Percentiles rank a stretch among this genome's conserved stretches.
Evolutionary conservation across 345 rosid species (phyloP).

Genomic region (Noccaea caerulescens): DNA sequence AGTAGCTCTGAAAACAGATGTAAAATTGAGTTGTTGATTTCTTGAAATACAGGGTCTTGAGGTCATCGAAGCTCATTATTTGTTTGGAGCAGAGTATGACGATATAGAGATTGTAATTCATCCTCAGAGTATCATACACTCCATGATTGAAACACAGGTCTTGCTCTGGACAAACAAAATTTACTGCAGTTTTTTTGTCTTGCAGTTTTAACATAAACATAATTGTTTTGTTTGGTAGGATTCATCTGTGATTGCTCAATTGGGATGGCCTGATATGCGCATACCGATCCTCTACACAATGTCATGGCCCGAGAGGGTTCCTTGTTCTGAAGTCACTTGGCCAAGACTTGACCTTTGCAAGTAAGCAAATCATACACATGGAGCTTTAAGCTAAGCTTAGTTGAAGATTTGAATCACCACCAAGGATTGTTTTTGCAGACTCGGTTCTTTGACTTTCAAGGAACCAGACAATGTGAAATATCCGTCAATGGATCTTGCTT

Average conservation of each 20-base stretch:
- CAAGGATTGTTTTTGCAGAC: slow-evolving; percentile 53
- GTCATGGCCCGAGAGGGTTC: slow-evolving; percentile 96
- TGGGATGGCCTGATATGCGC: slow-evolving; percentile 99
- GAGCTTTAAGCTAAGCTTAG: neutral
- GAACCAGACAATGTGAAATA: slow-evolving; percentile 86
- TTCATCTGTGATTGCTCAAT: slow-evolving; percentile 90
- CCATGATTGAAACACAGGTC: slow-evolving; percentile 97
- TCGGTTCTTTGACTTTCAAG: slow-evolving; percentile 87
- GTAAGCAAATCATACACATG: slow-evolving; percentile 51
- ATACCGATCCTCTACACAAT: slow-evolving; percentile 90
- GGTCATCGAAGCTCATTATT: slow-evolving; percentile 97
- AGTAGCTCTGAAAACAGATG: neutral
- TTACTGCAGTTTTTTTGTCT: neutral
- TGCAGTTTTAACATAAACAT: neutral
- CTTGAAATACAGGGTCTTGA: slow-evolving; percentile 74
- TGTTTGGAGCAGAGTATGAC: slow-evolving; percentile 91
- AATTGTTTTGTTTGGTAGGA: slow-evolving; percentile 56
- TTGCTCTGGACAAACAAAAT: neutral
- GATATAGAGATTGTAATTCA: slow-evolving; percentile 89
- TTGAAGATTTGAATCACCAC: slow-evolving; percentile 1
- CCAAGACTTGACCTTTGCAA: slow-evolving; percentile 97
- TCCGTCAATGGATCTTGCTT: slow-evolving; percentile 95
- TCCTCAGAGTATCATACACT: slow-evolving; percentile 91
- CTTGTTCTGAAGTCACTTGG: slow-evolving; percentile 96
- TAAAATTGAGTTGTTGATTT: neutral